phyloP scores from a whole-genome alignment of 768 basidiomycete species.

The Serpula lacrymans region DNA sequence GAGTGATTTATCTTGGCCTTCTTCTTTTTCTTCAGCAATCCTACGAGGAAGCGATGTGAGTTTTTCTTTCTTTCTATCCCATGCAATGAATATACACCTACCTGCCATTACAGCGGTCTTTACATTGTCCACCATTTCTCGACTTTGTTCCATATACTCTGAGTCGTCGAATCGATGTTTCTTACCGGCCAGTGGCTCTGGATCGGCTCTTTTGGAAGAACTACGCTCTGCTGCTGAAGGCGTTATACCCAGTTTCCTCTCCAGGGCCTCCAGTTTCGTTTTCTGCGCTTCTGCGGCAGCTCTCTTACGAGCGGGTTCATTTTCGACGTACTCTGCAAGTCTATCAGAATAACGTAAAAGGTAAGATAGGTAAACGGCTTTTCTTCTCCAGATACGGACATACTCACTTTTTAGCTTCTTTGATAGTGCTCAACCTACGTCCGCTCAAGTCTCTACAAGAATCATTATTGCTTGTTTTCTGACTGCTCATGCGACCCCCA shows the following conservation, averaged over 20 bases:
- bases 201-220: constrained; percentile 29
- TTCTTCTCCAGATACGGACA: background rate
- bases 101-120: constrained; percentile 87
- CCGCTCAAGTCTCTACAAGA: constrained; percentile 92
- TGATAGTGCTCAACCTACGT: constrained; percentile 86
- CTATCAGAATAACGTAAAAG: constrained; percentile 33
- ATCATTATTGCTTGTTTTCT: constrained; percentile 94
- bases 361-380: background rate
- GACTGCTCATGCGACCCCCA: constrained; percentile 95
- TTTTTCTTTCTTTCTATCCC: too few relatives aligned
- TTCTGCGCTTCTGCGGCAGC: constrained; percentile 74
- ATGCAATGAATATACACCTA: constrained; percentile 30
- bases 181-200: constrained; percentile 58
- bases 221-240: constrained; percentile 30
- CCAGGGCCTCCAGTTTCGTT: constrained; percentile 80
- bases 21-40: constrained; percentile 72
- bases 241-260: constrained; percentile 78
- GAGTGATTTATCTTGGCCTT: constrained; percentile 48
- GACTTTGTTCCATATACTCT: constrained; percentile 87
- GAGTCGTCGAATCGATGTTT: constrained; percentile 92
- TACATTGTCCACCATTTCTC: constrained; percentile 87
- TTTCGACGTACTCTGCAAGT: constrained; percentile 81
- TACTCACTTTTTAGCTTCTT: constrained; percentile 89
- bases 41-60: too few relatives aligned
- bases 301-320: constrained; percentile 76